These are phyloP conservation scores for Rauvolfia tetraphylla DNA, from an alignment of 257 asterid genomes.

Conservation along the genomic window DNA sequence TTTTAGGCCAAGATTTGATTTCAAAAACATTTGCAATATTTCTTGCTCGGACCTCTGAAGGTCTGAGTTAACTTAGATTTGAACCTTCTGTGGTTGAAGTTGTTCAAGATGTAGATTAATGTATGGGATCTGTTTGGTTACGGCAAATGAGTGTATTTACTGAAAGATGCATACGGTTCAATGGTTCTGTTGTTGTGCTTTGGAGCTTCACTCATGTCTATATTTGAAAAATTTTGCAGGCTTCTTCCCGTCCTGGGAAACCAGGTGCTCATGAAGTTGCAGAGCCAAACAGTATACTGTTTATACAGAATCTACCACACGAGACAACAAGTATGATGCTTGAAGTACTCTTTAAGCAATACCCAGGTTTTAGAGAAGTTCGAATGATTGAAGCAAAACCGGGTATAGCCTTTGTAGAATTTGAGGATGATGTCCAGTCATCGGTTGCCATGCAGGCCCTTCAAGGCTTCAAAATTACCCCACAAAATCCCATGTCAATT, in stretches of 20 bases:
- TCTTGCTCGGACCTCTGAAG: neutral
- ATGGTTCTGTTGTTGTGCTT: neutral
- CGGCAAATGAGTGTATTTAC: neutral
- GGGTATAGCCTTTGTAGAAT: slow-evolving; percentile 96
- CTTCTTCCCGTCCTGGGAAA: slow-evolving; percentile 57
- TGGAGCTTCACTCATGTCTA: neutral
- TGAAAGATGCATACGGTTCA: neutral
- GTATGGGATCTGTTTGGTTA: neutral
- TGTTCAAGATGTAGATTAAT: neutral
- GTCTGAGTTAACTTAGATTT: neutral
- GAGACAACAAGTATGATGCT: slow-evolving; percentile 93
- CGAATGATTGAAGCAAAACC: slow-evolving; percentile 96
- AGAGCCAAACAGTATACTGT: slow-evolving; percentile 87
- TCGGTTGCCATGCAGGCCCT: slow-evolving; percentile 97
- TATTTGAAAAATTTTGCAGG: slow-evolving; percentile 39
- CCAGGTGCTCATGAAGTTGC: slow-evolving; percentile 51
- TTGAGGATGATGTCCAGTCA: slow-evolving; percentile 75
- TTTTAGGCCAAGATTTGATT: neutral
- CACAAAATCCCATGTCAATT: slow-evolving; percentile 91
- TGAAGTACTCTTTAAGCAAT: slow-evolving; percentile 90
- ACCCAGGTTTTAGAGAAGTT: slow-evolving; percentile 93
- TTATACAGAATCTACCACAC: slow-evolving; percentile 79
- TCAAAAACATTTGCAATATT: neutral
- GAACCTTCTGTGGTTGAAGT: neutral
- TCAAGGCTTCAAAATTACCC: slow-evolving; percentile 87